These are phyloP conservation scores for Gossypium australe DNA, from an alignment of 345 rosid genomes.

Conservation along the genomic window DNA sequence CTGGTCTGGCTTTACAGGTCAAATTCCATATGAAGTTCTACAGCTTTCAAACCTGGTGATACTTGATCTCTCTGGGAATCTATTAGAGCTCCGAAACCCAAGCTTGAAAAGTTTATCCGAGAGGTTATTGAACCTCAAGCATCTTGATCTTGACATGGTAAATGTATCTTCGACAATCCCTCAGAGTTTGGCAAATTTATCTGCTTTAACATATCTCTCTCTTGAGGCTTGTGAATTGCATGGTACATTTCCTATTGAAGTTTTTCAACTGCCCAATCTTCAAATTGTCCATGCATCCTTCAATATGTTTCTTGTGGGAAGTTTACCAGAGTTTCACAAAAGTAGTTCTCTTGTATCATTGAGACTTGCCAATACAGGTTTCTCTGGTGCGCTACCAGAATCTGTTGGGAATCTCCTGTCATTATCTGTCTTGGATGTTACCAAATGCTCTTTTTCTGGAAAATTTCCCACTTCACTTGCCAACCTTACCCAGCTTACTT, in stretches of 20 bases:
- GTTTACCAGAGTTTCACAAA: too few species aligned
- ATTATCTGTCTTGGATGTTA: too few species aligned
- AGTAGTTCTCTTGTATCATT: too few species aligned
- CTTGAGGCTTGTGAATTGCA: neutral
- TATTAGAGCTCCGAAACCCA: neutral
- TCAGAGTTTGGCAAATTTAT: neutral
- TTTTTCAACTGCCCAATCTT: too few species aligned
- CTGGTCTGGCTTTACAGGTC: neutral
- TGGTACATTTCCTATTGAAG: too few species aligned
- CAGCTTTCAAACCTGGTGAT: constrained; percentile 1
- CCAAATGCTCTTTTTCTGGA: too few species aligned
- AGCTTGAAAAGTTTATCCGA: neutral
- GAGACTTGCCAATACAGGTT: too few species aligned
- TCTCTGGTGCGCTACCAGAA: too few species aligned
- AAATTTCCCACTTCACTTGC: neutral
- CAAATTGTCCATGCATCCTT: too few species aligned
- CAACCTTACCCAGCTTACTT: neutral
- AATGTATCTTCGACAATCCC: neutral
- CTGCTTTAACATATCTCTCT: neutral
- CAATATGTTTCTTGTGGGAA: too few species aligned
- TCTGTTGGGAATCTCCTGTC: too few species aligned
- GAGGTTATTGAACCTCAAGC: neutral
- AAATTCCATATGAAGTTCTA: constrained; percentile 13
- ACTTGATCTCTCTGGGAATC: neutral
- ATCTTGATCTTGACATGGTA: neutral